Evolutionary conservation across 768 basidiomycete species (phyloP).

Genomic region (Paxillus ammoniavirescens): DNA sequence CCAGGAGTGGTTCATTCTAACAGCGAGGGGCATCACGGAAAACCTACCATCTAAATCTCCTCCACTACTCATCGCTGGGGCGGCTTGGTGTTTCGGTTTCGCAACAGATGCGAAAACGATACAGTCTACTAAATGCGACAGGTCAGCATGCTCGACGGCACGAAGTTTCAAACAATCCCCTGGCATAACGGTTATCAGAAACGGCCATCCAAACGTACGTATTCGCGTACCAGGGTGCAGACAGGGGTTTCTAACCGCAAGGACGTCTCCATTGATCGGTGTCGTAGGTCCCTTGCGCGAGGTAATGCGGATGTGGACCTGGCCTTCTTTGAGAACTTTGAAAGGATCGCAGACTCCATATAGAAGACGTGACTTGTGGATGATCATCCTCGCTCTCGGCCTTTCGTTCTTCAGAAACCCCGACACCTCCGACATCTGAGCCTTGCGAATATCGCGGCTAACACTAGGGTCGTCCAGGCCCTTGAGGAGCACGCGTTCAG

Average conservation of each 20-base stretch:
- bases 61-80: conserved; percentile 70
- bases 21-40: not conserved
- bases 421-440: conserved; percentile 50
- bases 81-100: conserved; percentile 54
- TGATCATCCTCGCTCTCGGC: conserved; percentile 55
- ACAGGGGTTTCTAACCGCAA: conserved; percentile 68
- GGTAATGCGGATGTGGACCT: conserved; percentile 62
- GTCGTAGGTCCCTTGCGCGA: conserved; percentile 52
- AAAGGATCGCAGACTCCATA: conserved; percentile 72
- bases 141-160: conserved; percentile 48
- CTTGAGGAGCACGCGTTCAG: conserved; percentile 52
- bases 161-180: conserved; percentile 66
- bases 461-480: conserved; percentile 49
- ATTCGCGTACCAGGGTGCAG: conserved; percentile 54
- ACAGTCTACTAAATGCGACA: conserved; percentile 63
- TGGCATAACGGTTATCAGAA: conserved; percentile 11
- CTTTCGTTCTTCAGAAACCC: conserved; percentile 53
- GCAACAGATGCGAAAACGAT: conserved; percentile 64
- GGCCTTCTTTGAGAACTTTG: conserved; percentile 57
- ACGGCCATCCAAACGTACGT: not conserved
- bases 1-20: not conserved
- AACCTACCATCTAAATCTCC: conserved; percentile 57
- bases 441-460: conserved; percentile 37
- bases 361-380: conserved; percentile 59
- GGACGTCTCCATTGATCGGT: conserved; percentile 56